phyloP scores from a whole-genome alignment of 2,329 filamentous ascomycete genomes.

The Diaporthe vaccinii region DNA sequence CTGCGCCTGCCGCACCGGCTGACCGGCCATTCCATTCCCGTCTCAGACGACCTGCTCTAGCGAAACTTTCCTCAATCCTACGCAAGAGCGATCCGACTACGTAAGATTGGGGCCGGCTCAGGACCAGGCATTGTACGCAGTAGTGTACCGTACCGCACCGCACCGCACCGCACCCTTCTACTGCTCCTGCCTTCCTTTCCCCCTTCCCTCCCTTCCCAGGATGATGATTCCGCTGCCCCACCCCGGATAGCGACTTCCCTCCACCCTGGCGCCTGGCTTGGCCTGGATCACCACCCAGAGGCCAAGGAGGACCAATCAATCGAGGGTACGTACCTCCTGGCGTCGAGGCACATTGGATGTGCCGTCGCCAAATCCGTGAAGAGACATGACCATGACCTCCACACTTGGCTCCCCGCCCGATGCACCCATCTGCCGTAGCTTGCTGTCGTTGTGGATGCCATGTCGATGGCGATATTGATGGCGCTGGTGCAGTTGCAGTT shows the following conservation, averaged over 20 bases:
- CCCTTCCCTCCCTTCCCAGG: conserved; percentile 4
- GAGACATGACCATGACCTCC: conserved; percentile 5
- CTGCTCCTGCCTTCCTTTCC: neutral
- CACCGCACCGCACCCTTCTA: neutral
- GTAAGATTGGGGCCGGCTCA: conserved; percentile 15
- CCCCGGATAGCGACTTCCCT: conserved; percentile 38
- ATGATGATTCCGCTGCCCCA: conserved; percentile 29
- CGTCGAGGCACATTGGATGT: neutral
- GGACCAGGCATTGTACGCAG: neutral
- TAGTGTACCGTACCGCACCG: neutral
- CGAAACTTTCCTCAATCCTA: conserved; percentile 16
- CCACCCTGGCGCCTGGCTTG: conserved; percentile 16
- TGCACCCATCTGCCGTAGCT: conserved; percentile 17
- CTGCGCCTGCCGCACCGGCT: conserved; percentile 2
- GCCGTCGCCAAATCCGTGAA: conserved; percentile 4
- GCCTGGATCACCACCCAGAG: conserved; percentile 2
- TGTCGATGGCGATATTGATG: conserved; percentile 10
- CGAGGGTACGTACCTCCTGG: neutral
- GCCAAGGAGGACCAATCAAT: neutral
- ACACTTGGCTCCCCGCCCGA: neutral
- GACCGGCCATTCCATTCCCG: conserved; percentile 18
- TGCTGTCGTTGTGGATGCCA: conserved; percentile 8
- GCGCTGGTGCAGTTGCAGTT: neutral
- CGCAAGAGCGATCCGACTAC: neutral
- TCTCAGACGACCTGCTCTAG: neutral